Percentiles rank a stretch among this genome's conserved stretches.
These are phyloP conservation scores for Phytophthora macrochlamydospora DNA, from an alignment of 352 stramenopile species.

Conservation along the genomic window DNA sequence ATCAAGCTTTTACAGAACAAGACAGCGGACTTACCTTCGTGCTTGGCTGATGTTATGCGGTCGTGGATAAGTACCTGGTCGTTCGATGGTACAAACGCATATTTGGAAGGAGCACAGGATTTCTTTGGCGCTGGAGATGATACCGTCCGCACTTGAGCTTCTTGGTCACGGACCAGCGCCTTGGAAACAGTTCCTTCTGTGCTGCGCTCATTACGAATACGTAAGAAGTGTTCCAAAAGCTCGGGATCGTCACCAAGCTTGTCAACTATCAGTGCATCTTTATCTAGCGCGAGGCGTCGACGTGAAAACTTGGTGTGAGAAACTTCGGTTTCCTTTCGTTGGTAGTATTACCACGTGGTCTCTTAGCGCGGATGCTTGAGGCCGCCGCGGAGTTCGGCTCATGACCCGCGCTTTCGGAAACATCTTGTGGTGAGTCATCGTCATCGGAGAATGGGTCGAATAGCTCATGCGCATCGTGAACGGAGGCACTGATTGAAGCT, in stretches of 20 bases:
- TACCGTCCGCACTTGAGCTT: no score
- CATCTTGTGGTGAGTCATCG: neutral
- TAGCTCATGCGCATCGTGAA: slow-evolving; percentile 2
- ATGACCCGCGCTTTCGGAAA: neutral
- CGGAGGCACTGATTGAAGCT: neutral
- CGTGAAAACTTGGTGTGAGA: neutral
- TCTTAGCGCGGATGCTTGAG: neutral
- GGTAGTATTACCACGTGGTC: no score
- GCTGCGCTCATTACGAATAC: neutral
- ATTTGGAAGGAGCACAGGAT: slow-evolving; percentile 2
- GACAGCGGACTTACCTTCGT: neutral
- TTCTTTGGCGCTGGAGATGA: neutral
- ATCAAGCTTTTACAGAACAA: neutral
- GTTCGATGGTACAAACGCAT: slow-evolving; percentile 3
- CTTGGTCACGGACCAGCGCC: neutral
- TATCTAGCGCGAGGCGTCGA: neutral
- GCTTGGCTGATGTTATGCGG: neutral
- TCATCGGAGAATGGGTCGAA: slow-evolving; percentile 8
- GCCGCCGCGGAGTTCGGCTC: no score
- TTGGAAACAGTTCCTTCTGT: neutral
- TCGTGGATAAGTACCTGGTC: slow-evolving; percentile 5
- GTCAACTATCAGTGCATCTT: slow-evolving; percentile 8
- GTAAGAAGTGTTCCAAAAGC: slow-evolving; percentile 1
- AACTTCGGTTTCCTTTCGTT: no score
- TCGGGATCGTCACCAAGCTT: slow-evolving; percentile 9